Percentiles rank a stretch among this genome's conserved stretches.
Evolutionary conservation across 2,329 filamentous ascomycete genomes (phyloP).

Genomic region (Sclerotinia nivalis): DNA sequence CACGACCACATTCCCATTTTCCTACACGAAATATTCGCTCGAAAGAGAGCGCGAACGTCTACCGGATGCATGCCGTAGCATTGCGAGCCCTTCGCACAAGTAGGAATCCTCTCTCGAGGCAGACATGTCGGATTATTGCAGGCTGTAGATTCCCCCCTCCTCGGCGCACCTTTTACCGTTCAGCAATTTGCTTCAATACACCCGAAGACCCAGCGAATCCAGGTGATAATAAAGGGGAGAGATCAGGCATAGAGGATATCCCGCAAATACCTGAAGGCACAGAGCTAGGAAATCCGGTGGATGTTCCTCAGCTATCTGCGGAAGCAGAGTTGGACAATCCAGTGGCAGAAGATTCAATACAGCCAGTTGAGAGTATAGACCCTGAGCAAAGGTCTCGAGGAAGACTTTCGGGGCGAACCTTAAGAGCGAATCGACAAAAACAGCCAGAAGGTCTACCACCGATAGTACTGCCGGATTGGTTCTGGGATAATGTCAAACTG

Average conservation of each 20-base stretch:
- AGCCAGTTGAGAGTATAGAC: slow-evolving; percentile 20
- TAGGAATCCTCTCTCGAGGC: slow-evolving; percentile 34
- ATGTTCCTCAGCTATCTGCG: slow-evolving; percentile 5
- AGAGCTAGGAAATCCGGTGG: not conserved
- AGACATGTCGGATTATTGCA: slow-evolving; percentile 38
- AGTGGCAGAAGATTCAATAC: slow-evolving; percentile 13
- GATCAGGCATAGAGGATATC: not conserved
- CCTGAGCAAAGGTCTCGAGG: slow-evolving; percentile 27
- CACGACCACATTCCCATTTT: not conserved
- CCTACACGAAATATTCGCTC: slow-evolving; percentile 9
- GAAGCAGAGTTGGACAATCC: slow-evolving; percentile 13
- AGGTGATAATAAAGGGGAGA: slow-evolving; percentile 27
- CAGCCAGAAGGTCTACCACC: slow-evolving; percentile 47
- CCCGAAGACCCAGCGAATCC: slow-evolving; percentile 32
- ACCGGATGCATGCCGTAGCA: slow-evolving; percentile 41
- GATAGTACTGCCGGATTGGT: slow-evolving; percentile 57
- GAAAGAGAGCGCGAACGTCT: slow-evolving; percentile 32
- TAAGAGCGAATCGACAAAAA: slow-evolving; percentile 32
- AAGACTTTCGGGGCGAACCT: slow-evolving; percentile 26
- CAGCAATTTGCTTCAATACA: slow-evolving; percentile 32
- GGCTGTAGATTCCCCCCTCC: slow-evolving; percentile 37
- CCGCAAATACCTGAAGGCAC: slow-evolving; percentile 4
- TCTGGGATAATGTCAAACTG: slow-evolving; percentile 53
- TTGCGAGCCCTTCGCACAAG: slow-evolving; percentile 37
- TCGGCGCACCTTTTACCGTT: slow-evolving; percentile 38